Evolutionary conservation across 805 yeast genomes (phyloP), one percentile per base, ranked within the genome.

Genomic region (Lipomyces chichibuensis): DNA sequence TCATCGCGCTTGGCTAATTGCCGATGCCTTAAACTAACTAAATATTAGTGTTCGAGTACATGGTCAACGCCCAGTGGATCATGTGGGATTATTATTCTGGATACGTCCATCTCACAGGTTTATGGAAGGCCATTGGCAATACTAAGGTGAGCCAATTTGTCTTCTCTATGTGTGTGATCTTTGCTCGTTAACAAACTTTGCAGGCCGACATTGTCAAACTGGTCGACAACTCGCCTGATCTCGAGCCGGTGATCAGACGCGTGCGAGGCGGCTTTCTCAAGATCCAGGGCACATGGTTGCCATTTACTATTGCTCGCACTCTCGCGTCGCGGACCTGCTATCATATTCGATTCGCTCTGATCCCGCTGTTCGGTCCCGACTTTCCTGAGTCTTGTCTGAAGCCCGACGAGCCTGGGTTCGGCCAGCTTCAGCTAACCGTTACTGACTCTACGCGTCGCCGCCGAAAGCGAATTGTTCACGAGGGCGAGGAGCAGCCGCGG

Each of bases 221-320:
- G 56, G 79, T 90, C 39, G 92, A 89, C 74, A 79, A 78, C 64
- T 77, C 82, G 25, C 93, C 93, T 1, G 86, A 86, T 72, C 80
- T 87, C 63, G 91, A 85, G 71, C 84, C 83, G 20, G 84, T 82
- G 54, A 83, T 89, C 63, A 86, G 86, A 73, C 84, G 97, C 60
- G 91, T 92, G 17, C 81, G 97, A 64, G 98, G 98, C 58, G 98
- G 97, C 2, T 91, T 87, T 74, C 83, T 92, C 71, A 92, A 92
- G 80, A 91, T 93, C 71, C 98, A 92, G 79, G 98, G 98, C 3
- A 91, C 97, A 8, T 93, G 97, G 97, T 79, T 92, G 52, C 94
- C 97, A 1, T 88, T 79, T 74, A 84, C 83, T 9, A 81, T 90
- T 60, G 92, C 96, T 29, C 83, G 82, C 67, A 79, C 84, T 39